Evolutionary conservation across 768 basidiomycete genomes (phyloP).

Genomic region (Inosperma sp.): DNA sequence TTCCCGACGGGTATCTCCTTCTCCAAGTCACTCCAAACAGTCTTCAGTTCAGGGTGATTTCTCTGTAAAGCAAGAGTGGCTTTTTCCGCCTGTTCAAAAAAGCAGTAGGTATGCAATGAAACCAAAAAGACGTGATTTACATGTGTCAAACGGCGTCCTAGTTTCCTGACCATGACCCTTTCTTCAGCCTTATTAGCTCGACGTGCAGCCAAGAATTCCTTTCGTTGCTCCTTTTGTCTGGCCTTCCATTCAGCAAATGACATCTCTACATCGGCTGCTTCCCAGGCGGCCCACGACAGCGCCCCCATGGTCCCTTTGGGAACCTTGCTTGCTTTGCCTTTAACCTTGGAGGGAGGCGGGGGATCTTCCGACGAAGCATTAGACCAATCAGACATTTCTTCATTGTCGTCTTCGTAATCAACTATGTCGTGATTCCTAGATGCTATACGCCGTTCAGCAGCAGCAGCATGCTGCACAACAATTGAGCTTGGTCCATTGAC

Average conservation of each 20-base stretch:
- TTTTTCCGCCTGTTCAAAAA: conserved; percentile 58
- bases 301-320: no score
- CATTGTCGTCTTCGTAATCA: conserved; percentile 28
- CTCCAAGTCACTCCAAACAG: conserved; percentile 87
- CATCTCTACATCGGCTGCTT: conserved; percentile 20
- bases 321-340: conserved; percentile 33
- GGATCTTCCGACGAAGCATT: conserved; percentile 25
- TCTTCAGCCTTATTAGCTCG: conserved; percentile 43
- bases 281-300: conserved; percentile 17
- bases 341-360: no score
- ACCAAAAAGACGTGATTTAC: conserved; percentile 29
- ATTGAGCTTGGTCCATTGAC: conserved; percentile 32
- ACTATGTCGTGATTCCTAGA: conserved; percentile 24
- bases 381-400: conserved; percentile 23
- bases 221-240: conserved; percentile 16
- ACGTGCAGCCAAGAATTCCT: conserved; percentile 21
- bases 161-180: conserved; percentile 42
- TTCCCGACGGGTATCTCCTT: conserved; percentile 52
- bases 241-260: not conserved
- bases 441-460: conserved; percentile 50
- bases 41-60: conserved; percentile 74
- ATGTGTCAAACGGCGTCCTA: conserved; percentile 73
- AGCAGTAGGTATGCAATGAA: conserved; percentile 7
- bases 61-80: conserved; percentile 54
- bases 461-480: conserved; percentile 44